Evolutionary conservation across 495 filamentous ascomycete species (phyloP).

Genomic region (Baudoinia panamericana): DNA sequence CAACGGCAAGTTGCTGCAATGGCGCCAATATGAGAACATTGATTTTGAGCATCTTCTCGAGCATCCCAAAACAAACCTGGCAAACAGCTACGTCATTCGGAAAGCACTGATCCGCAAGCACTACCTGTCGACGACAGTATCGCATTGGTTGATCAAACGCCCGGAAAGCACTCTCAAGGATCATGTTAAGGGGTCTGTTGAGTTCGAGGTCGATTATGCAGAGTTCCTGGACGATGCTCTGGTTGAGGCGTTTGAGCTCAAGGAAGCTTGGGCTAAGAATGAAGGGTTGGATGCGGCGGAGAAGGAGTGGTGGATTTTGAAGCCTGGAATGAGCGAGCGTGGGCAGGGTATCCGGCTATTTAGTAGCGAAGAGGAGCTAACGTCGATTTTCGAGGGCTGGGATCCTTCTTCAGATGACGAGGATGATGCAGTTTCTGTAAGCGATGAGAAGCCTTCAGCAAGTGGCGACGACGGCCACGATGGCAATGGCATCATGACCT

Average conservation of each 20-base stretch:
- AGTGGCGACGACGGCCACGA: slow-evolving; percentile 13
- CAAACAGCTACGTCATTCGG: slow-evolving; percentile 81
- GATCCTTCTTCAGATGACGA: slow-evolving; percentile 40
- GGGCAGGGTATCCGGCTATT: slow-evolving; percentile 89
- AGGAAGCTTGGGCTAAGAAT: slow-evolving; percentile 60
- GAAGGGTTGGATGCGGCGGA: slow-evolving; percentile 37
- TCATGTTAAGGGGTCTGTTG: slow-evolving; percentile 59
- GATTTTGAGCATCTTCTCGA: slow-evolving; percentile 61
- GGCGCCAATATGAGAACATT: slow-evolving; percentile 71
- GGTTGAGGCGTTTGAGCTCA: slow-evolving; percentile 76
- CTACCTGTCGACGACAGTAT: slow-evolving; percentile 66
- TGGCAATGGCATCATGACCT: slow-evolving; percentile 57
- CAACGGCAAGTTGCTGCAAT: slow-evolving; percentile 53
- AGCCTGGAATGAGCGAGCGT: slow-evolving; percentile 92
- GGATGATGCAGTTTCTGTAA: slow-evolving; percentile 29
- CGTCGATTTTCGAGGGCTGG: slow-evolving; percentile 79
- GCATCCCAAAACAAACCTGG: slow-evolving; percentile 45
- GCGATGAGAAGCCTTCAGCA: neutral
- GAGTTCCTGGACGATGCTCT: slow-evolving; percentile 93
- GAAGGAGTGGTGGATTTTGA: slow-evolving; percentile 93
- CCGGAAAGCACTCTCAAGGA: slow-evolving; percentile 52
- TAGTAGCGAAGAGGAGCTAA: slow-evolving; percentile 63
- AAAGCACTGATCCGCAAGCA: slow-evolving; percentile 98
- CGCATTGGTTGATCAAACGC: slow-evolving; percentile 69
- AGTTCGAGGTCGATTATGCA: slow-evolving; percentile 89